phyloP scores from a whole-genome alignment of 2,329 filamentous ascomycete species.

The Trichoderma afroharzianum region DNA sequence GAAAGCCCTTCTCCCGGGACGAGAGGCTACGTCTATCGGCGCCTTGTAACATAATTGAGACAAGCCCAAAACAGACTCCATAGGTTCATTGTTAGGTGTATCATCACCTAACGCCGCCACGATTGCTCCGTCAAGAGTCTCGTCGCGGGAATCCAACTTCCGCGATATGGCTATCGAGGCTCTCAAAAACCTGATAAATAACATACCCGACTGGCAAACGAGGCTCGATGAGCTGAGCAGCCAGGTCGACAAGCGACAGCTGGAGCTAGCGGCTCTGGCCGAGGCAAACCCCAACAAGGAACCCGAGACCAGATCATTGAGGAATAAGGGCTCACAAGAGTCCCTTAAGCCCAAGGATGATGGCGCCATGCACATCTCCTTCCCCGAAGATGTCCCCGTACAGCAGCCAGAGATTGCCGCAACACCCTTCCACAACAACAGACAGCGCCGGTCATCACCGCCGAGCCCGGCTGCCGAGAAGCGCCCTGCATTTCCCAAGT shows the following conservation, averaged over 20 bases:
- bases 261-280: constrained; percentile 52
- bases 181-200: constrained; percentile 50
- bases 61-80: neutral
- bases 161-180: constrained; percentile 51
- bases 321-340: constrained; percentile 52
- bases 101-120: constrained; percentile 28
- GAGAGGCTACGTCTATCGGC: neutral
- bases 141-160: constrained; percentile 28
- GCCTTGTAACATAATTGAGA: neutral
- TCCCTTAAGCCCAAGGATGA: constrained; percentile 51
- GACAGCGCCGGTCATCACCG: constrained; percentile 16
- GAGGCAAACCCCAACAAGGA: constrained; percentile 25
- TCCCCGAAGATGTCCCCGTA: constrained; percentile 20
- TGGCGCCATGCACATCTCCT: constrained; percentile 24
- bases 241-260: constrained; percentile 59
- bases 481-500: constrained; percentile 35
- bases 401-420: neutral
- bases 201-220: constrained; percentile 58
- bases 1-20: neutral
- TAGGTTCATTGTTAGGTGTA: constrained; percentile 27
- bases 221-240: constrained; percentile 58
- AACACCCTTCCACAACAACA: neutral
- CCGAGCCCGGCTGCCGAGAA: constrained; percentile 13
- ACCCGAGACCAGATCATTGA: constrained; percentile 40
- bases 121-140: constrained; percentile 28